Evolutionary conservation across 2,329 filamentous ascomycete genomes (phyloP), one percentile per base, ranked within the genome.

Genomic region (Colletotrichum sp.): DNA sequence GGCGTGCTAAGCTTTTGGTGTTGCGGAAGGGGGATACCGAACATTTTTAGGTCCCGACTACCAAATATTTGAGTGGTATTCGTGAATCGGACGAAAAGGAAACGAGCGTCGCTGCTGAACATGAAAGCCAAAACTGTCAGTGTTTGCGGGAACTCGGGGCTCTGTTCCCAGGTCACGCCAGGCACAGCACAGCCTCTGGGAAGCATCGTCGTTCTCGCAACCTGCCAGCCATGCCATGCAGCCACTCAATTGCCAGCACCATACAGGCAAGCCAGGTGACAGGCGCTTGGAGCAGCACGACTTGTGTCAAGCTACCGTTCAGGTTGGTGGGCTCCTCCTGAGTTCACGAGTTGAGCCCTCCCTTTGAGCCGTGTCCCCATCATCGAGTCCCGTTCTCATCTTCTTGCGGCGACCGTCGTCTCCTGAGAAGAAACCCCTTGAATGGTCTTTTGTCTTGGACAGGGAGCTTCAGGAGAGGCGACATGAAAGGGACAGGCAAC

Each of bases 21-120:
- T 73, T 73, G 73, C 70, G 70, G 58, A 68, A 64, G 70, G 58
- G 57, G 13, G 26, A 48, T 38, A 75, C 73, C 73, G 64, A 52
- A 43, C 52, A 67, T 61, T 38, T 52, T 66, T 72, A 55, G 68
- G 55, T 61, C 30, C 15, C 16, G 5, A 18, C 28, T 30, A 61
- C 30, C 43, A 21, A 48, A 10, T n/a, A n/a, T 10, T n/a, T 48
- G 38, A 21, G 58, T n/a, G 16, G 28, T 32, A 21, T 61, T 13
- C 30, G 18, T 61, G 43, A 64, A 65, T 72, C 64, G 48, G 73
- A 75, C 64, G 73, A 75, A 75, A 65, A 32, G 66, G 73, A 75
- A 75, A 75, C 73, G 36, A 73, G 65, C 43, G 34, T 48, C 64
- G 43, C 28, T 69, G 64, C 70, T 73, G 43, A 48, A 16, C 21